Conservation (phyloP, 352 stramenopile species). For the Globisporangium carolinianum region DNA sequence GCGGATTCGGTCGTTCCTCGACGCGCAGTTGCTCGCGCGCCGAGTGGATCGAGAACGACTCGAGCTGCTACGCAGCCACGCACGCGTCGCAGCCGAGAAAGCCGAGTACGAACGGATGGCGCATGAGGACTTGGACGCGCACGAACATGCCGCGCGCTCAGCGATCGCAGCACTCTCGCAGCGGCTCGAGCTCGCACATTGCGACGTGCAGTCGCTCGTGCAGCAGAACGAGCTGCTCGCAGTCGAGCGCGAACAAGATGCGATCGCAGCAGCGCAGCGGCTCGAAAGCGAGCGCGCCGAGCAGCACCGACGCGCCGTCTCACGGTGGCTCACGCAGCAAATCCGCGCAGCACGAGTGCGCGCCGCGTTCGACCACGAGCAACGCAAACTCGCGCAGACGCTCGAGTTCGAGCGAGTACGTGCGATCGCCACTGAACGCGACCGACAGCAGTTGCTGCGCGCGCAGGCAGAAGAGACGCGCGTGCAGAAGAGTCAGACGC, state of each 20-base stretch:
- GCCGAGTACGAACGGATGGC: constrained; percentile 30
- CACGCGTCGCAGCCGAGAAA: constrained; percentile 22
- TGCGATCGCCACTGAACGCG: neutral
- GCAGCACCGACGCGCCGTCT: constrained; percentile 23
- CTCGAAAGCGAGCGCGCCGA: constrained; percentile 14
- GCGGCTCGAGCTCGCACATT: constrained; percentile 18
- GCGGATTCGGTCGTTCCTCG: constrained; percentile 34
- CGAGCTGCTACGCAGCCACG: constrained; percentile 11
- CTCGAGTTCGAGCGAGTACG: constrained; percentile 4
- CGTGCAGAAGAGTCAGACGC: constrained; percentile 2
- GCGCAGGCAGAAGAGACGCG: constrained; percentile 10
- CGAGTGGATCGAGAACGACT: constrained; percentile 13
- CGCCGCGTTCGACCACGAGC: neutral
- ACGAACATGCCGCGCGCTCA: constrained; percentile 8
- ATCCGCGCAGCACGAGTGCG: constrained; percentile 6
- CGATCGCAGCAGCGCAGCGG: neutral
- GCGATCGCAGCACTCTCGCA: constrained; percentile 11
- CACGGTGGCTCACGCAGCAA: constrained; percentile 28
- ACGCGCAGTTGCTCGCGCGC: constrained; percentile 9
- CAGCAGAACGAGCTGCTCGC: constrained; percentile 14
- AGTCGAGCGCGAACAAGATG: constrained; percentile 18
- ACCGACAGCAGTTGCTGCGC: constrained; percentile 1
- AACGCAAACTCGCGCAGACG: neutral
- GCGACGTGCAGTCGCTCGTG: constrained; percentile 14
- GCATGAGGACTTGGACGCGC: constrained; percentile 26